Base-by-base conservation (phyloP, 768 basidiomycete genomes). In the Termitomyces sp. region DNA sequence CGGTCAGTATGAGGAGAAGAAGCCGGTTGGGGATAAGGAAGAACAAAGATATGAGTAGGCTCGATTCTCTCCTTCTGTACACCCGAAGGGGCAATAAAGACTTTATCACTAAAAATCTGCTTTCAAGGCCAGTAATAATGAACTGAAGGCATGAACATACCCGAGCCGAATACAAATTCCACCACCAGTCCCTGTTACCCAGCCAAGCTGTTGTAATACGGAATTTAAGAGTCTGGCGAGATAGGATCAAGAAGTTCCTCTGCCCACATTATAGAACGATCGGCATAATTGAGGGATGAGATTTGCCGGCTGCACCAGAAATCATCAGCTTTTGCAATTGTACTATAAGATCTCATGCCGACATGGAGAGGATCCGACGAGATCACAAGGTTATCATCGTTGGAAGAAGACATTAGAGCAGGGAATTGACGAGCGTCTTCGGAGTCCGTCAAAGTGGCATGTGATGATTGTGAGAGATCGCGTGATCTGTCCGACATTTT, bases 141-240 rank as follows among this genome's bases (percentile, higher is more conserved):
- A 27, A 21, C 27, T 17, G 16, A 10, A 28, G 2, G 11, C 17
- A 41, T 45, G 16, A 10, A 66, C 83, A 14, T 58, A 88, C 89
- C 79, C 84, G 42, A 76, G 68, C 19, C 88, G 81, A 59, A 92
- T 91, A 59, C 82, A 84, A 58, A 91, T 90, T 0, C 89, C 89
- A 25, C 84, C 85, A 6, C 91, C 92, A 2, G 93, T 94, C 16
- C 93, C 92, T 3, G 92, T 94, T 1, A 94, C 93, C 93, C 93
- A 94, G 14, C 93, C 93, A 21, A 94, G 80, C 73, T 78, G 41
- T 25, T 19, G 3, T 72, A 51, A 40, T n/a, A 39, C 46, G n/a
- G 40, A 25, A 51, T 25, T 53, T 63, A 23, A 60, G 23, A 52
- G 25, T 37, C 45, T 17, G 48, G 45, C 7, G n/a, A 21, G 51